phyloP scores from a whole-genome alignment of 2,329 filamentous ascomycete species.

The Boeremia lycopersici region DNA sequence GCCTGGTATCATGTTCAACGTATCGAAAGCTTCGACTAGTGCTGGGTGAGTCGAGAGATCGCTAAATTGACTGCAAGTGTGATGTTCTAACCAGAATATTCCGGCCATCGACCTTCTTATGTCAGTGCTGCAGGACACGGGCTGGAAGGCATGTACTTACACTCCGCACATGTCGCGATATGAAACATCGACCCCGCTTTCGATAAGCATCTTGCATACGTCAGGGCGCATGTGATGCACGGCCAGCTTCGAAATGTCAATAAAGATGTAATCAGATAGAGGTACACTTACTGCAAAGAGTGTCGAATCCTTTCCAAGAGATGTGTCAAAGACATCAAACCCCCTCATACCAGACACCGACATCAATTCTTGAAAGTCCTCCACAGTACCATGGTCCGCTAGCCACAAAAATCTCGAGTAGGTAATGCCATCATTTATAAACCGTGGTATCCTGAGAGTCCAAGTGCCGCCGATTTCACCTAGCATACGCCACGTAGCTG shows the following conservation, averaged over 20 bases:
- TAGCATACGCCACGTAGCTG: neutral
- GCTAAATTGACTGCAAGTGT: neutral
- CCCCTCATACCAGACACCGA: neutral
- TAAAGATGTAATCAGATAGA: no score
- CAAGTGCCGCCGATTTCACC: neutral
- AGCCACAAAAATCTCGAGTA: neutral
- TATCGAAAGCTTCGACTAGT: neutral
- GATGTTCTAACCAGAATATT: neutral
- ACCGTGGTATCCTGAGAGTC: neutral
- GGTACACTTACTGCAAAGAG: neutral
- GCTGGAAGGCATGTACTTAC: neutral
- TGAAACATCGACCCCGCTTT: neutral
- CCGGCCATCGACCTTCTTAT: neutral
- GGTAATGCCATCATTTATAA: neutral
- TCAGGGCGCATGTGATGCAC: neutral
- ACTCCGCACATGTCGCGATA: neutral
- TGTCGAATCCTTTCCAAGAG: neutral
- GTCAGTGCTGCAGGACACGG: neutral
- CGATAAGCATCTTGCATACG: neutral
- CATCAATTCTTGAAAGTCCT: neutral
- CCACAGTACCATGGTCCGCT: neutral
- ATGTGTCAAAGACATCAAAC: neutral
- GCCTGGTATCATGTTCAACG: neutral
- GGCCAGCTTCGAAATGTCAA: neutral
- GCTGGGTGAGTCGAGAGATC: neutral